Percentiles rank a stretch among this genome's conserved stretches.
Evolutionary conservation across 2,329 filamentous ascomycete species (phyloP).

Genomic region (Tolypocladium nubicola): DNA sequence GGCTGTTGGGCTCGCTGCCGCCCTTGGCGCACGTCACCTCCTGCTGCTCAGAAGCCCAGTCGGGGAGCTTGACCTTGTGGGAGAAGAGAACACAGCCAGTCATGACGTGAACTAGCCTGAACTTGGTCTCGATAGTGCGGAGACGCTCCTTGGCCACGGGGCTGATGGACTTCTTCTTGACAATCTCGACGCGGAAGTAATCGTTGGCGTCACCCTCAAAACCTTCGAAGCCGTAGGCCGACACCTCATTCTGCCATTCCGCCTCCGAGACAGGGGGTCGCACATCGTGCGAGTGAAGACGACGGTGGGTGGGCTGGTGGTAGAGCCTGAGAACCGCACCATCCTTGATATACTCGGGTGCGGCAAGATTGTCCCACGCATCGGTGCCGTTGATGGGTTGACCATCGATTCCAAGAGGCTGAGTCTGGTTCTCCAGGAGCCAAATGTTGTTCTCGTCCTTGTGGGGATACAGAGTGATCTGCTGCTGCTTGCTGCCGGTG

Average conservation of each 20-base stretch:
- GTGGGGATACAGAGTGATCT: constrained; percentile 96
- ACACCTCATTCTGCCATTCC: constrained; percentile 93
- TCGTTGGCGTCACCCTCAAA: constrained; percentile 97
- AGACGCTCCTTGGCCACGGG: constrained; percentile 71
- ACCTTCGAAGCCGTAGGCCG: constrained; percentile 93
- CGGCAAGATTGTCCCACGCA: constrained; percentile 67
- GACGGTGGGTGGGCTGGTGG: constrained; percentile 72
- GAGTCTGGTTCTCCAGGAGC: constrained; percentile 91
- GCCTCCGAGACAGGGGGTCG: constrained; percentile 76
- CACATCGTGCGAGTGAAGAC: constrained; percentile 92
- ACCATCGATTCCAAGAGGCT: constrained; percentile 68
- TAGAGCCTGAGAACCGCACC: constrained; percentile 75
- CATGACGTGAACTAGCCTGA: constrained; percentile 91
- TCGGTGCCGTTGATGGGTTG: constrained; percentile 67
- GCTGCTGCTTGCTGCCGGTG: constrained; percentile 93
- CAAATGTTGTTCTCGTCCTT: constrained; percentile 98
- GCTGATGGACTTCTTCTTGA: constrained; percentile 77
- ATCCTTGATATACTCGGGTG: constrained; percentile 58
- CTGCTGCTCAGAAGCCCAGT: constrained; percentile 97
- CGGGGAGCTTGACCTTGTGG: constrained; percentile 96
- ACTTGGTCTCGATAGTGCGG: constrained; percentile 93
- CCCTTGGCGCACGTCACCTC: constrained; percentile 95
- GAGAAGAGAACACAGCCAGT: constrained; percentile 94
- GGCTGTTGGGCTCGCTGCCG: constrained; percentile 86
- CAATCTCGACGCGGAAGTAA: constrained; percentile 87